phyloP scores from a whole-genome alignment of 2,329 filamentous ascomycete species.

The Paecilomyces sp. region DNA sequence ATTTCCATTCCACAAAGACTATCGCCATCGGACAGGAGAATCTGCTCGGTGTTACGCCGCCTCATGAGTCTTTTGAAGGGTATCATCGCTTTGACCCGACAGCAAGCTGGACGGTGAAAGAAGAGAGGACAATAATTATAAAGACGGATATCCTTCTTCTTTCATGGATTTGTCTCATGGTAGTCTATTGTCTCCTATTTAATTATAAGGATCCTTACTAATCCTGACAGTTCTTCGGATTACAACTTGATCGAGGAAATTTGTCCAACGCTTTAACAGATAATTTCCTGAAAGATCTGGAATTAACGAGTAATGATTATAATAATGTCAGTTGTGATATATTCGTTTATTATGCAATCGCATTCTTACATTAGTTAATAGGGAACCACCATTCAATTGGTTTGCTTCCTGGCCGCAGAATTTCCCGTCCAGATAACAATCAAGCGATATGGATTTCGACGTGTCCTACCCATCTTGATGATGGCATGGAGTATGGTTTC shows the following conservation, averaged over 20 bases:
- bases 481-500: conserved; percentile 39
- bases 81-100: conserved; percentile 18
- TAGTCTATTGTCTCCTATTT: conserved; percentile 1
- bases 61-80: conserved; percentile 21
- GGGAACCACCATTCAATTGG: conserved; percentile 17
- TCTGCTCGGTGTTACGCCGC: conserved; percentile 17
- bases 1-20: conserved; percentile 1
- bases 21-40: conserved; percentile 16
- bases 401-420: conserved; percentile 28
- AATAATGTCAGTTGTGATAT: conserved; percentile 18
- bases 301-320: conserved; percentile 30
- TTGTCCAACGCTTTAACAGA: conserved; percentile 28
- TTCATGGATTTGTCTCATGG: background rate
- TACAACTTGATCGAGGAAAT: conserved; percentile 28
- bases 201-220: background rate
- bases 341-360: background rate
- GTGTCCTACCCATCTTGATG: conserved; percentile 40
- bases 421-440: conserved; percentile 42
- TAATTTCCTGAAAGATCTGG: conserved; percentile 28
- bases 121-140: conserved; percentile 40
- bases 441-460: conserved; percentile 40
- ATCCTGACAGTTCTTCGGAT: conserved; percentile 21
- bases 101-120: conserved; percentile 23
- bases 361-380: background rate
- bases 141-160: conserved; percentile 16